phyloP scores from a whole-genome alignment of 1,139 yeast genomes.

The Geotrichum bryndzae region DNA sequence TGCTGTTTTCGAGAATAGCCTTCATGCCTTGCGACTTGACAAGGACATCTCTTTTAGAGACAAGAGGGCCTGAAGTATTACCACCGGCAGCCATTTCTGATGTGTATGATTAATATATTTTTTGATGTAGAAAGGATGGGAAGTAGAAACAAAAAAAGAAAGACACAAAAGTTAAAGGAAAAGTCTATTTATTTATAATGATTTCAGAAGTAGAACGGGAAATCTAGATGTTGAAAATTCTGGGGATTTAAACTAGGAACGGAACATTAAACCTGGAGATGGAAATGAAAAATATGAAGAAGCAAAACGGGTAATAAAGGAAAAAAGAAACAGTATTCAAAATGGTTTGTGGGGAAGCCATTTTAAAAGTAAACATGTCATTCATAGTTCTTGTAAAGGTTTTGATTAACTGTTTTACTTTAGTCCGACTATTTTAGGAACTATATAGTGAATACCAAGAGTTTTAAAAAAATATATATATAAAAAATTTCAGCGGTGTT shows the following conservation, averaged over 20 bases:
- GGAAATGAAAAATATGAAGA: neutral
- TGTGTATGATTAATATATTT: neutral
- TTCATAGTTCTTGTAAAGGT: neutral
- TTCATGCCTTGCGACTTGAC: slow-evolving; percentile 22
- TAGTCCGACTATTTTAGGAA: neutral
- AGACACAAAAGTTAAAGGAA: neutral
- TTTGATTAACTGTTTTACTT: neutral
- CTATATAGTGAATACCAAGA: neutral
- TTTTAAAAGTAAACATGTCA: neutral
- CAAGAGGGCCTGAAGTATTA: slow-evolving; percentile 8
- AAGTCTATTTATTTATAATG: neutral
- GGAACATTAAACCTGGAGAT: neutral
- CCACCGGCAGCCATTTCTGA: slow-evolving; percentile 6
- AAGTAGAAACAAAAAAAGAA: neutral
- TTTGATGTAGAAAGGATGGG: neutral
- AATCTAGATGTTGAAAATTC: neutral
- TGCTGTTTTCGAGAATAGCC: slow-evolving; percentile 32
- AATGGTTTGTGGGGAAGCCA: neutral
- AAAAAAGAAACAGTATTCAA: neutral
- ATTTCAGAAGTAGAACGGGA: neutral
- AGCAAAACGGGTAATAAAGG: neutral
- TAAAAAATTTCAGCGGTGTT: neutral
- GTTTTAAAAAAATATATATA: neutral
- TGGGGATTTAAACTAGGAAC: neutral
- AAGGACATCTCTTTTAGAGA: slow-evolving; percentile 9